Conservation (phyloP, 2,329 filamentous ascomycete genomes). For the Paraconiothyrium sp. region DNA sequence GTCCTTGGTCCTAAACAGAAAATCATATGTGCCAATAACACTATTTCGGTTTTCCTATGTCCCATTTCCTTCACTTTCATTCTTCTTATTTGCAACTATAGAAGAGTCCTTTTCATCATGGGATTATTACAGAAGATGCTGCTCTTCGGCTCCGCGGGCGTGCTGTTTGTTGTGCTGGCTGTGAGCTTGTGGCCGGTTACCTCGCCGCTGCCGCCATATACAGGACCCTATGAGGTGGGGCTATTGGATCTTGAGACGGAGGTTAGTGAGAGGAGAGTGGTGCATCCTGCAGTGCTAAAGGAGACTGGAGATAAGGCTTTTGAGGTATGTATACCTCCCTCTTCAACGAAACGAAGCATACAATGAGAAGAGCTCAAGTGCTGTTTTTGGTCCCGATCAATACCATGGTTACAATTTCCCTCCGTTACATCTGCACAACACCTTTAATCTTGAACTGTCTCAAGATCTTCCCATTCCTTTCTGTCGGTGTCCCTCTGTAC, state of each 20-base stretch:
- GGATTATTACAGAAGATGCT: conserved; percentile 21
- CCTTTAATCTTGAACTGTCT: no score
- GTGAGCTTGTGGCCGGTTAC: conserved; percentile 55
- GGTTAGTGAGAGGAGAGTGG: conserved; percentile 41
- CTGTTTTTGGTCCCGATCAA: no score
- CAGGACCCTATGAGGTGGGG: conserved; percentile 55
- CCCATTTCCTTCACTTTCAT: background rate
- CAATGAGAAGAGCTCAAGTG: no score
- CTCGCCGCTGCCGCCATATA: conserved; percentile 53
- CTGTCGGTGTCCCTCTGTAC: no score
- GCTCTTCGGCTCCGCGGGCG: conserved; percentile 37
- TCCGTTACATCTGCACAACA: no score
- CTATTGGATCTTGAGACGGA: conserved; percentile 56
- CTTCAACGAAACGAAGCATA: no score
- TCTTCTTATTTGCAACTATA: no score
- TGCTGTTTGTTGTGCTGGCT: conserved; percentile 48
- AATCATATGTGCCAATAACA: no score
- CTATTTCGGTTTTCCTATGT: background rate
- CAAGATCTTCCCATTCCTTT: background rate
- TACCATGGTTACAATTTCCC: no score
- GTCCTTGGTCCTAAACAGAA: no score
- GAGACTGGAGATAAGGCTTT: conserved; percentile 53
- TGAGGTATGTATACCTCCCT: conserved; percentile 25
- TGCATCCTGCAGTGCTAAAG: conserved; percentile 51
- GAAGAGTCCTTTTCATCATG: no score